Base-by-base conservation (phyloP, 2,329 filamentous ascomycete genomes). In the Exophiala sp. region DNA sequence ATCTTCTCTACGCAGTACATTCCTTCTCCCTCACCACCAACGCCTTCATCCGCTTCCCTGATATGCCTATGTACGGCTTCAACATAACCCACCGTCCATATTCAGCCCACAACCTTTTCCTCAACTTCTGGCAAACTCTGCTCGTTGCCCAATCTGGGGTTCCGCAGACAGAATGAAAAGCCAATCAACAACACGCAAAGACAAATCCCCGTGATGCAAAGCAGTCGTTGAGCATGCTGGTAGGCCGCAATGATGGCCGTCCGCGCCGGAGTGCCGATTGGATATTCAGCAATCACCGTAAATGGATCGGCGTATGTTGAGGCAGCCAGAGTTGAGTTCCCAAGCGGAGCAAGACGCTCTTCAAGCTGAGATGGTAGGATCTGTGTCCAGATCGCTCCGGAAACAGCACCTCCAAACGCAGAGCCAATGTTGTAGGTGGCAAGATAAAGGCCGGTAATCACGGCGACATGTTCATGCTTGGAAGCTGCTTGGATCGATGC, bases 371-470 rank as follows among this genome's bases (percentile, higher is more conserved):
- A 49, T 1, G 76, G 78, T 38, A 83, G 68, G 2, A 75, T 66
- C 60, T 83, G 78, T 0, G 76, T 77, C 80, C 80, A 83, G 53
- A 84, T 74, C 16, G 78, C 77, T 11, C 80, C 80, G 0, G 80
- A 80, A 21, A 83, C 73, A 13, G 77, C 72, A 61, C 77, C 77
- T 18, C 81, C 80, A 1, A 83, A 63, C 1, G 80, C 80, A 3
- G 73, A 79, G 23, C 81, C 81, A 32, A 83, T 72, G 62, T 79
- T 80, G 67, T 83, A 83, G n/a, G 69, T 74, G 13, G 80, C 77
- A 2, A 84, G 73, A 62, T 77, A 84, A 14, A 84, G 64, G 34
- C 76, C 80, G 0, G 80, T 85, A 55, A 85, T 75, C 55, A 83
- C 77, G 37, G 82, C 81, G 24, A 85, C 69, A 58, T 83, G 71